Evolutionary conservation across 139 green algal species (phyloP).

Genomic region (Chlorella sp.): DNA sequence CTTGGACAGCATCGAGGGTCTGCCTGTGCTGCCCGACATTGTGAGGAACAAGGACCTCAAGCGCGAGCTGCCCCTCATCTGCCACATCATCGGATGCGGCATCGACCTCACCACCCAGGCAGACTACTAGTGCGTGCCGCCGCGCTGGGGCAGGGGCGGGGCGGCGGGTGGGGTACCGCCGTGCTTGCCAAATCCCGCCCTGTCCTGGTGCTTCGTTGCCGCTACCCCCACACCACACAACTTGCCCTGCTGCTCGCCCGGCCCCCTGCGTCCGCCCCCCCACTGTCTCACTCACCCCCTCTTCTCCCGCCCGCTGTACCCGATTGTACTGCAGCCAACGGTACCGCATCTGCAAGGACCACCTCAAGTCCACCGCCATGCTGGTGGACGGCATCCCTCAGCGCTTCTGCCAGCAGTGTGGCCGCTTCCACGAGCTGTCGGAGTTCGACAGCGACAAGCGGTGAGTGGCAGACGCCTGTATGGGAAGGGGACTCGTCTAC

Average conservation of each 20-base stretch:
- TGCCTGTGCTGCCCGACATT: conserved; percentile 28
- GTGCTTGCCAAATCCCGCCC: too few species aligned
- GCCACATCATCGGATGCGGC: conserved; percentile 52
- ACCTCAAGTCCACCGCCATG: conserved; percentile 61
- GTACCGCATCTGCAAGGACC: conserved; percentile 85
- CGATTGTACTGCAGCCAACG: conserved; percentile 54
- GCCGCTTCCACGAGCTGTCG: conserved; percentile 54
- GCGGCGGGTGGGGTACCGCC: too few species aligned
- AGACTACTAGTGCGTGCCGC: conserved; percentile 51
- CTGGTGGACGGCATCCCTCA: conserved; percentile 72
- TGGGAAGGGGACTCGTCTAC: too few species aligned
- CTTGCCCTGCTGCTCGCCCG: too few species aligned
- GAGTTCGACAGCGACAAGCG: conserved; percentile 59
- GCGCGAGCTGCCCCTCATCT: conserved; percentile 25
- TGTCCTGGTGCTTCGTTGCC: too few species aligned
- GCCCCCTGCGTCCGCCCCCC: background rate
- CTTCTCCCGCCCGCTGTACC: background rate
- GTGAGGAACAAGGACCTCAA: conserved; percentile 21
- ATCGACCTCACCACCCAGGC: conserved; percentile 43
- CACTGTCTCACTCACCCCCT: background rate
- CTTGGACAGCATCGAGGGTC: background rate
- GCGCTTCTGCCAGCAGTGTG: conserved; percentile 72
- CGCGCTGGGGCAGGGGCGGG: too few species aligned
- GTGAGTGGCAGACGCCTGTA: background rate
- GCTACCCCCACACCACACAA: too few species aligned